Conservation (phyloP, 768 basidiomycete genomes). For the Mycena amicta region DNA sequence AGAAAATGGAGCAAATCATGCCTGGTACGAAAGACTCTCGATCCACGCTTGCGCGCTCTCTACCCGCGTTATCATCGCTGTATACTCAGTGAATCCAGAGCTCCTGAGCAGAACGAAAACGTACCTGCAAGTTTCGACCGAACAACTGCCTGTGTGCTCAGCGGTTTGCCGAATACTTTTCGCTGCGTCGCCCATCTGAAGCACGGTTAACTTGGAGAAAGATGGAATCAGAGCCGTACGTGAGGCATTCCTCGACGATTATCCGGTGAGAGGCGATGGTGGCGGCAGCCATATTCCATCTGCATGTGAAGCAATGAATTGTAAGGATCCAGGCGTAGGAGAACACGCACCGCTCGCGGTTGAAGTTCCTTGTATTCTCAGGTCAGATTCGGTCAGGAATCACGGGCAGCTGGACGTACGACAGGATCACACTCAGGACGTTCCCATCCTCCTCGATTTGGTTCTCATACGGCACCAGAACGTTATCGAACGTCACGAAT, state of each 20-base stretch:
- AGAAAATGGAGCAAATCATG: slow-evolving; percentile 58
- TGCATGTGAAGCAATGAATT: too few species aligned
- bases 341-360: slow-evolving; percentile 49
- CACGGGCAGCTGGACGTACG: slow-evolving; percentile 41
- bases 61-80: slow-evolving; percentile 72
- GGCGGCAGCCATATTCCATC: slow-evolving; percentile 71
- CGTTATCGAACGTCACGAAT: slow-evolving; percentile 81
- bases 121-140: slow-evolving; percentile 67
- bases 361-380: slow-evolving; percentile 77
- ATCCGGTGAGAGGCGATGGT: slow-evolving; percentile 59
- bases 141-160: slow-evolving; percentile 71
- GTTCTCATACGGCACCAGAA: slow-evolving; percentile 85
- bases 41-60: slow-evolving; percentile 78
- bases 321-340: too few species aligned
- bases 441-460: slow-evolving; percentile 57
- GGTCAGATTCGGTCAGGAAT: slow-evolving; percentile 34
- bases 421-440: slow-evolving; percentile 37
- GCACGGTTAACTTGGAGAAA: background rate
- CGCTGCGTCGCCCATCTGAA: slow-evolving; percentile 69
- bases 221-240: too few species aligned
- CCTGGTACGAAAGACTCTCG: slow-evolving; percentile 27
- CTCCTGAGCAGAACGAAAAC: too few species aligned
- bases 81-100: too few species aligned
- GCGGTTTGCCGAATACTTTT: slow-evolving; percentile 76
- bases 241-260: slow-evolving; percentile 77